Evolutionary conservation across 345 rosid genomes (phyloP).

Genomic region (Arabidopsis arenosa): DNA sequence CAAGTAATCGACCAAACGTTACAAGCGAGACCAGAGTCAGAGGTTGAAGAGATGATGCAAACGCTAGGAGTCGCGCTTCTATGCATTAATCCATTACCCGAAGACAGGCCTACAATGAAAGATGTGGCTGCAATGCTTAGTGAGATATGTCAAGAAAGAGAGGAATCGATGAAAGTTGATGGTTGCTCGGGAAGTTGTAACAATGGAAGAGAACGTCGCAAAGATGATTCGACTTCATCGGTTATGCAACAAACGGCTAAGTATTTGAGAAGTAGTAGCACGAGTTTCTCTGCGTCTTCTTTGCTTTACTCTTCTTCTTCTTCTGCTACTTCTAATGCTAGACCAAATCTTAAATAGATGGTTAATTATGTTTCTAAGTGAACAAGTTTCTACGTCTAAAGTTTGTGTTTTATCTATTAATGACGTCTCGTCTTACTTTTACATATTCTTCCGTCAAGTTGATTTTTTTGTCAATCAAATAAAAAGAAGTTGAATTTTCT

Average conservation of each 20-base stretch:
- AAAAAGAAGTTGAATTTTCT: no score
- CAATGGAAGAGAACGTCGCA: slow-evolving; percentile 30
- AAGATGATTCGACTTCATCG: slow-evolving; percentile 36
- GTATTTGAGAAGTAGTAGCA: slow-evolving; percentile 52
- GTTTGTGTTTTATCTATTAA: background rate
- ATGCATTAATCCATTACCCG: slow-evolving; percentile 61
- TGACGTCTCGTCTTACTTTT: background rate
- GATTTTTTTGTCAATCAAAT: background rate
- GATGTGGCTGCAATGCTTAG: slow-evolving; percentile 72
- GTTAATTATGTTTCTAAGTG: background rate
- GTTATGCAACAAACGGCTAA: slow-evolving; percentile 36
- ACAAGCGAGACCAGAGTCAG: slow-evolving; percentile 55
- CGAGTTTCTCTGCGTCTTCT: slow-evolving; percentile 69
- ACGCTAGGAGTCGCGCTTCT: slow-evolving; percentile 72
- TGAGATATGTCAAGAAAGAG: slow-evolving; percentile 69
- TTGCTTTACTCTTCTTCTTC: slow-evolving; percentile 61
- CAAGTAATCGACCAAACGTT: slow-evolving; percentile 57
- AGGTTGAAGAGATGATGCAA: slow-evolving; percentile 70
- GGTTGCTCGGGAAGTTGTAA: slow-evolving; percentile 44
- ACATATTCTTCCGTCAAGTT: background rate
- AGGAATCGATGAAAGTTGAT: slow-evolving; percentile 52
- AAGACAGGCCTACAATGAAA: slow-evolving; percentile 76
- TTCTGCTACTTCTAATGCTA: slow-evolving; percentile 38
- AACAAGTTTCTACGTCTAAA: slow-evolving; percentile 3
- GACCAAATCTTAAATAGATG: slow-evolving; percentile 48